Conservation (phyloP, 1,284 basidiomycete species). For the Peniophora sp. region DNA sequence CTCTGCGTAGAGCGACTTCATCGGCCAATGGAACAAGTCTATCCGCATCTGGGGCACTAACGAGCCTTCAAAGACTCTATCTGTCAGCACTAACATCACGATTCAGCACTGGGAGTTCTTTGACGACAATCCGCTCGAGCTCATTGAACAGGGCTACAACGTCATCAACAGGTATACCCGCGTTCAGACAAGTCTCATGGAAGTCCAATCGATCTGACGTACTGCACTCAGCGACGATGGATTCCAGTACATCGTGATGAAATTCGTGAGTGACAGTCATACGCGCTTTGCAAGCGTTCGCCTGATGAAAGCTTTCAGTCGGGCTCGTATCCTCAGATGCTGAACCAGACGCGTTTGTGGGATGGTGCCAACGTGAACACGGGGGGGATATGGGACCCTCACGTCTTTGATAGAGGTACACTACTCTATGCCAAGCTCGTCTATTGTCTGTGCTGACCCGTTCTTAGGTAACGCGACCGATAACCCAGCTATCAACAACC, state of each 20-base stretch:
- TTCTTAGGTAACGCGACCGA: slow-evolving; percentile 15
- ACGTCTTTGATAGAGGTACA: slow-evolving; percentile 20
- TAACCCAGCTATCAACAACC: slow-evolving; percentile 18
- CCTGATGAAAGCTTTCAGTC: slow-evolving; percentile 7
- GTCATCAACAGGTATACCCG: slow-evolving; percentile 20
- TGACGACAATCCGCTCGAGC: slow-evolving; percentile 21
- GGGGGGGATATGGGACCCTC: slow-evolving; percentile 22
- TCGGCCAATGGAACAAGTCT: slow-evolving; percentile 17
- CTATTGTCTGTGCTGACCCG: background rate
- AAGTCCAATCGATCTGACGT: slow-evolving; percentile 7
- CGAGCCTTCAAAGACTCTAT: slow-evolving; percentile 22
- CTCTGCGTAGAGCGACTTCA: slow-evolving; percentile 14
- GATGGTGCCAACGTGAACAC: slow-evolving; percentile 17
- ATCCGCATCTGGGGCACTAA: slow-evolving; percentile 27
- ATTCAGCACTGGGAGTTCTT: slow-evolving; percentile 33
- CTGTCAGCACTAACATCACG: slow-evolving; percentile 22
- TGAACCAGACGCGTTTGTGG: slow-evolving; percentile 21
- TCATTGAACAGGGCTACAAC: slow-evolving; percentile 20
- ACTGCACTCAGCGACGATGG: slow-evolving; percentile 17
- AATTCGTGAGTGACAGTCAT: slow-evolving; percentile 12
- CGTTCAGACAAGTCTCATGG: too few species aligned
- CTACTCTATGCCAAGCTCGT: background rate
- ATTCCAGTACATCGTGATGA: slow-evolving; percentile 27
- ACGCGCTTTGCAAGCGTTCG: background rate
- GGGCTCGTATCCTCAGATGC: slow-evolving; percentile 18